Conservation (phyloP, 108 stramenopile genomes). For the Skeletonema menzelii region DNA sequence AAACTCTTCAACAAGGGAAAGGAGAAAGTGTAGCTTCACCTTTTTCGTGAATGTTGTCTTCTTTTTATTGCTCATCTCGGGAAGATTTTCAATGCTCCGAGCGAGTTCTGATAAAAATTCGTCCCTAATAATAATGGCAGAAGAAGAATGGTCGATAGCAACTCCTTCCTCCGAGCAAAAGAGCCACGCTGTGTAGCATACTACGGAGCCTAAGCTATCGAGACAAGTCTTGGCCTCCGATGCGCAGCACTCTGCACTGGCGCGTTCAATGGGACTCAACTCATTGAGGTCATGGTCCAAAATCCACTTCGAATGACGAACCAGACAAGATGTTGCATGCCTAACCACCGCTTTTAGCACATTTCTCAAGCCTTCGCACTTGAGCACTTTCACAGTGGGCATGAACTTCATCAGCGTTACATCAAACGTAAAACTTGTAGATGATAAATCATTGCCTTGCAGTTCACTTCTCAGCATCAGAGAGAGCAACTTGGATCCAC, state of each 20-base stretch:
- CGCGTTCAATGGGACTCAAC: background rate
- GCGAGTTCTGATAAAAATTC: constrained; percentile 30
- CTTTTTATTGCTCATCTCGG: constrained; percentile 18
- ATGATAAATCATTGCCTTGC: constrained; percentile 14
- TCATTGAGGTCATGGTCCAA: constrained; percentile 22
- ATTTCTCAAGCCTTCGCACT: constrained; percentile 19
- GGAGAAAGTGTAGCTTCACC: constrained; percentile 16
- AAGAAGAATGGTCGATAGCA: constrained; percentile 3
- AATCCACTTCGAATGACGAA: constrained; percentile 35
- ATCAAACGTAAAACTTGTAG: constrained; percentile 10
- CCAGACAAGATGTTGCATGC: constrained; percentile 27
- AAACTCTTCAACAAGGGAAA: constrained; percentile 36
- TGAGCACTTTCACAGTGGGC: constrained; percentile 36
- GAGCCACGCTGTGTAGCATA: constrained; percentile 41
- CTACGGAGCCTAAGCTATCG: constrained; percentile 26
- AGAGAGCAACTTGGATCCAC: constrained; percentile 38
- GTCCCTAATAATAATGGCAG: constrained; percentile 27
- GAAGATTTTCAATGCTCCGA: constrained; percentile 22
- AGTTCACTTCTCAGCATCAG: constrained; percentile 34
- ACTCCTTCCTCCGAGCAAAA: constrained; percentile 33
- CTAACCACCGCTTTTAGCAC: constrained; percentile 36
- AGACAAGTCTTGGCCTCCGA: constrained; percentile 34
- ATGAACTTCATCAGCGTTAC: constrained; percentile 13
- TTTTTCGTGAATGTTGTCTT: constrained; percentile 18
- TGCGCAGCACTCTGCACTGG: constrained; percentile 29